Evolutionary conservation across 495 filamentous ascomycete species (phyloP), one percentile per base, ranked within the genome.

Genomic region (Chlorociboria aeruginascens): DNA sequence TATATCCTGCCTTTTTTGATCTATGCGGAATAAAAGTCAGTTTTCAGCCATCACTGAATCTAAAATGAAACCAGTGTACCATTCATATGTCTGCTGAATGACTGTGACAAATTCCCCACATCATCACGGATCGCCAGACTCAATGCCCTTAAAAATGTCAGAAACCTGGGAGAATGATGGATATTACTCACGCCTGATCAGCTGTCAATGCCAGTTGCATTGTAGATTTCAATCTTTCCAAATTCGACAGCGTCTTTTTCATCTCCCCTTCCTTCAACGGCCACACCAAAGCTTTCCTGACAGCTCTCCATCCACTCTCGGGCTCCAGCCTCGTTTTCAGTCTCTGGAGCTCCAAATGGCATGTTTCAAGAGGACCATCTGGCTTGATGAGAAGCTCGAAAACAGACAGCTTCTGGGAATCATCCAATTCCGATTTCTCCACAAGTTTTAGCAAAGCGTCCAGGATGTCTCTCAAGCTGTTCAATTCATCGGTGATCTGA

Each of bases 221-320:
- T 8, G 50, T 53, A 8, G 45, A 32, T 29, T 48, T 45, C 11
- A 38, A 44, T 14, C 50, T 43, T 17, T 48, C 45, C 25, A 53
- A 32, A 7, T 28, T 33, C 7, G 36, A 45, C 39, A 53, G n/a
- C 7, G 42, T 29, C 28, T 46, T 45, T 12, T 28, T 48, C 32
- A 48, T 33, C 13, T 53, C 50, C 16, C 32, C 45, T 30, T 53
- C 45, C 38, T 53, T 39, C 6, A 53, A 33, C 8, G 50, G 50
- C 50, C 50, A 53, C 14, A 48, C 35, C 39, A 48, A 32, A 17
- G 32, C 40, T 10, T 37, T 43, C 25, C 32, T 44, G 8, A 43
- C 12, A 12, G 35, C 33, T 40, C 40, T 48, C 50, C 50, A 53
- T 32, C 50, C 50, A 14, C n/a, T 44, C 34, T 53, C 45, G 3